Percentiles rank a stretch among this genome's conserved stretches.
phyloP scores from a whole-genome alignment of 768 basidiomycete species.

The Udeniomyces megalosporus region DNA sequence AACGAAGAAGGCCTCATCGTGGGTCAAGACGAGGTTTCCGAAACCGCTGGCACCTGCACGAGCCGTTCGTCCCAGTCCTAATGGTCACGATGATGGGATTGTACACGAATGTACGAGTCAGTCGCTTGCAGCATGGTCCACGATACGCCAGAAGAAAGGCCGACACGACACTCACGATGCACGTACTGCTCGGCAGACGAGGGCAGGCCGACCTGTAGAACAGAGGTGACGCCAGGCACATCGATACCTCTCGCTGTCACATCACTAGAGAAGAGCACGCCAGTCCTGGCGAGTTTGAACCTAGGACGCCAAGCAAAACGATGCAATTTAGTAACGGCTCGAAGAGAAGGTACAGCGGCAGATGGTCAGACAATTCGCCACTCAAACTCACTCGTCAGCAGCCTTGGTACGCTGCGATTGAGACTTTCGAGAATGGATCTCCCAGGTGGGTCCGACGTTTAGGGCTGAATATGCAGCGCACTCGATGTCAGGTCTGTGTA shows the following conservation, averaged over 20 bases:
- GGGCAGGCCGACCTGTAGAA: conserved; percentile 38
- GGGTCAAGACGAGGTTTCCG: conserved; percentile 43
- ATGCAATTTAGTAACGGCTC: no score
- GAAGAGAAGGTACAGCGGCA: conserved; percentile 32
- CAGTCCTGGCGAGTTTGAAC: conserved; percentile 8
- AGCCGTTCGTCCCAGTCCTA: conserved; percentile 34
- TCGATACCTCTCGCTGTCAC: conserved; percentile 47
- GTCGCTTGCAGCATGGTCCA: no score
- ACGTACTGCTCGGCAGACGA: conserved; percentile 31
- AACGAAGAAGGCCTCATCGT: conserved; percentile 40
- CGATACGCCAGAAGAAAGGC: no score
- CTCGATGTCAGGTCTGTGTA: background rate
- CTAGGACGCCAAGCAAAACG: no score
- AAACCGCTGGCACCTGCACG: conserved; percentile 35
- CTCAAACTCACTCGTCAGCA: conserved; percentile 28
- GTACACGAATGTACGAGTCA: no score
- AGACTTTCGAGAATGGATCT: conserved; percentile 43
- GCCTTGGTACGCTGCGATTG: conserved; percentile 39
- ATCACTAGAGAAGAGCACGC: conserved; percentile 32
- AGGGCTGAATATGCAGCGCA: conserved; percentile 1
- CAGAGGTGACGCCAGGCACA: conserved; percentile 42
- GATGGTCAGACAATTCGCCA: background rate
- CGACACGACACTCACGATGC: no score
- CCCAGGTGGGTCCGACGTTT: conserved; percentile 29
- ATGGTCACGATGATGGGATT: no score